Percentiles rank a stretch among this genome's conserved stretches.
Conservation (phyloP, 345 rosid genomes). For the Citrus hindsii region DNA sequence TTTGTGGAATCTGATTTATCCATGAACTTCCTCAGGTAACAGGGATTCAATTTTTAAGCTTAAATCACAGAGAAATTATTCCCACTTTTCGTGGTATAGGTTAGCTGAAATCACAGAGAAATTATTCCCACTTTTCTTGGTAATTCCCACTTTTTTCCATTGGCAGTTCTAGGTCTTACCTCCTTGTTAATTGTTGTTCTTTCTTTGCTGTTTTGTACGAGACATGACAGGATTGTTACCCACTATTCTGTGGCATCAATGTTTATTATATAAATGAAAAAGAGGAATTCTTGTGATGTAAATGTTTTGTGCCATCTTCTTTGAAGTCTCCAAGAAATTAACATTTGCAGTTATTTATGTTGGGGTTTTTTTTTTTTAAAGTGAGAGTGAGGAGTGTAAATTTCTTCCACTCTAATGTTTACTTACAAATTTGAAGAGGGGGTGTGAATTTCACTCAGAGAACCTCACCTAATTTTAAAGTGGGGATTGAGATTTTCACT, state of each 20-base stretch:
- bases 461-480: too few species aligned
- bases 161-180: constrained; percentile 5
- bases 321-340: not conserved
- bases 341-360: not conserved
- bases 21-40: not conserved
- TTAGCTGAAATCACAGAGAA: constrained; percentile 20
- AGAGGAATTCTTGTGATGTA: constrained; percentile 11
- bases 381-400: too few species aligned
- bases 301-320: not conserved
- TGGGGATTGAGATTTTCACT: too few species aligned
- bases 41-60: constrained; percentile 24
- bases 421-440: too few species aligned
- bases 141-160: constrained; percentile 11
- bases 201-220: constrained; percentile 6
- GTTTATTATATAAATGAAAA: constrained; percentile 9
- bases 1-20: constrained; percentile 2
- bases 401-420: accelerated
- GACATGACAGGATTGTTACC: constrained; percentile 10
- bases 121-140: constrained; percentile 3
- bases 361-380: too few species aligned
- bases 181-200: not conserved
- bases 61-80: constrained; percentile 21
- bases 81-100: constrained; percentile 16
- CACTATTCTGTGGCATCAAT: not conserved
- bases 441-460: accelerated